Conservation (phyloP, 2,329 filamentous ascomycete genomes). For the Penicillium oxalicum region DNA sequence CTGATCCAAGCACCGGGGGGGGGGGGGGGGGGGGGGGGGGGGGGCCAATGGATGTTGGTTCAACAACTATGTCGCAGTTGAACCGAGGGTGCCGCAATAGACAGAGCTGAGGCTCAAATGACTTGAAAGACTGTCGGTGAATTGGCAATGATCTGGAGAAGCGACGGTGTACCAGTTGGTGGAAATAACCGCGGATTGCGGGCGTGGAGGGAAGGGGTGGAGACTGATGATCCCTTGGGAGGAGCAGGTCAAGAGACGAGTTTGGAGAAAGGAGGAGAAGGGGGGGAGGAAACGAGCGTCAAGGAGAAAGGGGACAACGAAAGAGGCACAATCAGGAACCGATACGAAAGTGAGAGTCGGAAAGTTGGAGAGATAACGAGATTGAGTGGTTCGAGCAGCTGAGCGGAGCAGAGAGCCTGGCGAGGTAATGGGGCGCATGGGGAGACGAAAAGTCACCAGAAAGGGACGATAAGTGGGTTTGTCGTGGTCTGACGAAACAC, state of each 20-base stretch:
- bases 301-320: no score
- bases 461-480: neutral
- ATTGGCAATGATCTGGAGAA: slow-evolving; percentile 1
- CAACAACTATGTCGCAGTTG: no score
- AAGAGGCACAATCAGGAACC: neutral
- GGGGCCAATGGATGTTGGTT: no score
- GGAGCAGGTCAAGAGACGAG: neutral
- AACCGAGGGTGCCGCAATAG: no score
- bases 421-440: neutral
- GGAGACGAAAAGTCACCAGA: no score
- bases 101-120: neutral
- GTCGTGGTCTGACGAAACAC: no score
- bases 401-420: neutral
- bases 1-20: no score
- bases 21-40: no score
- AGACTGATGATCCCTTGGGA: neutral
- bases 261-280: slow-evolving; percentile 5
- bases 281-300: neutral
- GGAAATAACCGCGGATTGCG: no score
- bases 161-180: slow-evolving; percentile 6
- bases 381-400: neutral
- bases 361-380: neutral
- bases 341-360: neutral
- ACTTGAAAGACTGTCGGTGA: slow-evolving; percentile 1
- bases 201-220: no score